Evolutionary conservation across 129 eudicot species (phyloP), one percentile per base, ranked within the genome.

Genomic region (Glebionis coronaria): DNA sequence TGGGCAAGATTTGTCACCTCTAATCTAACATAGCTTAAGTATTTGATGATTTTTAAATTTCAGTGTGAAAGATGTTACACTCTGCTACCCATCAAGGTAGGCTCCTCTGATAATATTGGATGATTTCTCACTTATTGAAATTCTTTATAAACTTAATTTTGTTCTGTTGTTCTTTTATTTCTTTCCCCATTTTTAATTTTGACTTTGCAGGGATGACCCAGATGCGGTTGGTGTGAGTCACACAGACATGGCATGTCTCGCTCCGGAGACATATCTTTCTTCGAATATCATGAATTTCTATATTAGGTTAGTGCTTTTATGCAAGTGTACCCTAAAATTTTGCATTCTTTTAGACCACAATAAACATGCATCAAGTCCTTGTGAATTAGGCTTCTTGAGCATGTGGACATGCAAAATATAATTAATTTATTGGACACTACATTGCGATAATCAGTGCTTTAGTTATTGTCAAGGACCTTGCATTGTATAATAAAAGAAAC

Each of bases 11-110:
- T n/a, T n/a, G n/a, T n/a, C n/a, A n/a, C n/a, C n/a, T n/a, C n/a
- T n/a, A 61, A 47, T 47, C 51, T 52, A 18, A 62, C 35, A 76
- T 54, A 23, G 27, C 29, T 21, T 71, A 47, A 31, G 12, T n/a
- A 13, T 70, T 73, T 52, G 10, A 49, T 58, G 46, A 51, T 71
- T 14, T 68, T 66, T 11, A 57, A 52, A 68, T 86, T 79, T 72
- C 91, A 88, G 94, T 72, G 21, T 56, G 58, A 86, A 78, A 63
- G 83, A 79, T 40, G 51, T 70, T 57, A 80, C 51, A 58, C 69
- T 93, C 71, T 83, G 81, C 78, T 93, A 80, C 72, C 98, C 98
- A 15, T 86, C 92, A 44, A 93, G 98, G 98, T 92, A 81, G 29
- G 7, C 46, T 55, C 61, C 42, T 72, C 42, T 46, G 63, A 76